Conservation (phyloP, 805 yeast species). For the Ogataea neopini region DNA sequence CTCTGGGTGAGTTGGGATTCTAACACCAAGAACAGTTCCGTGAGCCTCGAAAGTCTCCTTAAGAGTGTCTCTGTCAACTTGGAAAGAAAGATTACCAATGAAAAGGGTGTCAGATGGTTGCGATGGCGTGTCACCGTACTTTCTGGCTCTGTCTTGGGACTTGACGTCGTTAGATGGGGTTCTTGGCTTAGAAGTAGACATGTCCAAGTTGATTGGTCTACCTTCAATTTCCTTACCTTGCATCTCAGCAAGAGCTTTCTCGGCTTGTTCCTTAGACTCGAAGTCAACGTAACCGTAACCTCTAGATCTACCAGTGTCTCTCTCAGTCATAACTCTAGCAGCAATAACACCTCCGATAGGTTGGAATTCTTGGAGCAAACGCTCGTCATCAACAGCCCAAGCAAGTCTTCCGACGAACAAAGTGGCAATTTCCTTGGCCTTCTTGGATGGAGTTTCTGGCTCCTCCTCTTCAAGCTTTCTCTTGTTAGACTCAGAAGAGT, state of each 20-base stretch:
- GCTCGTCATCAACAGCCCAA: constrained; percentile 94
- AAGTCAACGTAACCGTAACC: constrained; percentile 99
- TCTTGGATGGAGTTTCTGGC: constrained; percentile 51
- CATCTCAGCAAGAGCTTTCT: constrained; percentile 78
- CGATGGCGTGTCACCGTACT: constrained; percentile 87
- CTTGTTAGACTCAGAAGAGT: constrained; percentile 33
- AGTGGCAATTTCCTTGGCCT: constrained; percentile 74
- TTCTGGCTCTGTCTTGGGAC: constrained; percentile 75
- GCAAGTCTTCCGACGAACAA: constrained; percentile 96
- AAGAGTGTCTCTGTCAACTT: constrained; percentile 78
- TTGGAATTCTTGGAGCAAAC: constrained; percentile 88
- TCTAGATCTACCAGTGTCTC: constrained; percentile 81
- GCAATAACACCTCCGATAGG: constrained; percentile 74
- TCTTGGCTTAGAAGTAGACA: constrained; percentile 83
- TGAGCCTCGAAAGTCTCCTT: constrained; percentile 70
- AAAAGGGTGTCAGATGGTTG: constrained; percentile 95
- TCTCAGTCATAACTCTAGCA: constrained; percentile 94
- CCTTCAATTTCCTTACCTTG: constrained; percentile 97
- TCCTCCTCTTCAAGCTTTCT: constrained; percentile 40
- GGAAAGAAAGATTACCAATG: constrained; percentile 94
- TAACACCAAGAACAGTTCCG: constrained; percentile 84
- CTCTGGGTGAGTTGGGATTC: constrained; percentile 98
- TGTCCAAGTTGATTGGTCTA: constrained; percentile 90
- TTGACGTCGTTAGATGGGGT: constrained; percentile 48
- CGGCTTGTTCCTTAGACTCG: constrained; percentile 72